Conservation (phyloP, 345 rosid species). For the Combretum micranthum region DNA sequence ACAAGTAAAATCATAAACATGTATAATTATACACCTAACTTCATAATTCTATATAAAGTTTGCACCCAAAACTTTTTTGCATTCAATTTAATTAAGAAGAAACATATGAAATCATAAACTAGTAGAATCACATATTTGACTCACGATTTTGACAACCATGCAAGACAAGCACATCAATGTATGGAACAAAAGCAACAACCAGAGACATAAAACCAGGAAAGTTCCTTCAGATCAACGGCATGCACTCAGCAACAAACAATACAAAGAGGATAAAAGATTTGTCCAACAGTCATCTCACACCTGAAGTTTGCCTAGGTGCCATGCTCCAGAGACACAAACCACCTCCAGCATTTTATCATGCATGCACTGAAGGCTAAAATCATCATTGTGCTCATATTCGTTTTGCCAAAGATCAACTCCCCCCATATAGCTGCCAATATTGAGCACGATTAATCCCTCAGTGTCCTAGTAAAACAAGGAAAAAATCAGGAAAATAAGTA, state of each 20-base stretch:
- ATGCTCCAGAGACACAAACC: constrained; percentile 72
- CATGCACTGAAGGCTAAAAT: constrained; percentile 59
- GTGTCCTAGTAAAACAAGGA: constrained; percentile 42
- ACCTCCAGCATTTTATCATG: constrained; percentile 76
- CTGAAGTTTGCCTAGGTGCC: constrained; percentile 94
- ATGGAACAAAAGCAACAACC: no score
- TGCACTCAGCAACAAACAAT: background rate
- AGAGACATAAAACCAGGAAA: background rate
- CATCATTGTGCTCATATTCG: constrained; percentile 64
- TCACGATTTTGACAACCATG: no score
- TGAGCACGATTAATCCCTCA: constrained; percentile 72
- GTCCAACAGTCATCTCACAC: constrained; percentile 17
- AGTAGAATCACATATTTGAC: no score
- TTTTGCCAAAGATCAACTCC: constrained; percentile 93
- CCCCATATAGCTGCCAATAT: constrained; percentile 90
- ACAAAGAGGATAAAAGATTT: background rate
- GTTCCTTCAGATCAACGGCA: constrained; percentile 1
- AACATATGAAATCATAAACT: no score
- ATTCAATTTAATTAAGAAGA: no score
- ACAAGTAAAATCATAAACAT: no score
- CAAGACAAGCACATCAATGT: no score
- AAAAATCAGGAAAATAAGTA: constrained; percentile 1
- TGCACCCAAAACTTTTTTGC: no score
- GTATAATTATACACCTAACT: no score
- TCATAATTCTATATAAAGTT: no score